Evolutionary conservation across 495 filamentous ascomycete genomes (phyloP), one percentile per base, ranked within the genome.

Genomic region (Annulohypoxylon maeteangense): DNA sequence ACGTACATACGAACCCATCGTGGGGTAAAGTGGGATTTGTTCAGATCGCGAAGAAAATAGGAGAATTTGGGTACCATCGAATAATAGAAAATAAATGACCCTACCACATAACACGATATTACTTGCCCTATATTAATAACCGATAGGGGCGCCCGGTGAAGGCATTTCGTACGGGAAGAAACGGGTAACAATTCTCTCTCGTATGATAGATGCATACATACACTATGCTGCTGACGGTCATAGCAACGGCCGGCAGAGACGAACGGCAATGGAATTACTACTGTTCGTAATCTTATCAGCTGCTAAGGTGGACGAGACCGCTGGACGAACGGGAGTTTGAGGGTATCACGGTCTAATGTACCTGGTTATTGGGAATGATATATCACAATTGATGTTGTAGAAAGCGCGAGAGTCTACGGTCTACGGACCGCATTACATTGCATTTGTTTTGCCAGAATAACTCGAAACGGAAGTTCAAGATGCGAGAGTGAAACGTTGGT

Each of bases 1-100:
- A 8, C 20, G n/a, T 3, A 18, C 16, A 16, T 36, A 20, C n/a
- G 40, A 18, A 29, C 38, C 50, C 36, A 73, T 69, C 70, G 65
- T 68, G 70, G 70, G 70, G 70, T 50, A 73, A 67, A 73, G 62
- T 66, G 70, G 70, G 70, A 67, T 63, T 63, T 59, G 22, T 32
- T 65, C 11, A 54, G 70, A 73, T 68, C 65, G 38, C 16, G 20
- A 23, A 66, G n/a, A n/a, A n/a, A n/a, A n/a, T n/a, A 66, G n/a
- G n/a, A 4, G 29, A 56, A 31, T 56, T 56, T 60, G 38, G 58
- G 59, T 42, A 62, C 44, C 67, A 64, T 48, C 32, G 34, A 54
- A 44, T 18, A 53, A 59, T 47, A 53, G 34, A 67, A 67, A 44
- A 18, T 44, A 44, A 44, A 20, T 44, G 40, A 44, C 34, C 55